Evolutionary conservation across 1,284 basidiomycete genomes (phyloP).

Genomic region (Tremellales sp.): DNA sequence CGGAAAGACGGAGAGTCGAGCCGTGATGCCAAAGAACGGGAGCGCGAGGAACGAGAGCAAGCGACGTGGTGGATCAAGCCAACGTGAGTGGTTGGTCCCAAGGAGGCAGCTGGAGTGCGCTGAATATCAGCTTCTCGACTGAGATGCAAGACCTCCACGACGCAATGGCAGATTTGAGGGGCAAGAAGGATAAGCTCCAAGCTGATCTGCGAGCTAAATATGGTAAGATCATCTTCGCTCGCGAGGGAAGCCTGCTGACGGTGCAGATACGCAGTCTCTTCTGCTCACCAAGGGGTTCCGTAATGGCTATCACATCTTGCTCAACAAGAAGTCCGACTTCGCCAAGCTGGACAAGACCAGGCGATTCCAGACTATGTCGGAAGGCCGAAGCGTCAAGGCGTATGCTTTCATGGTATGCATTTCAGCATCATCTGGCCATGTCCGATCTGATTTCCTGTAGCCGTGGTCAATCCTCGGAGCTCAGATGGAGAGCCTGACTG

Average conservation of each 20-base stretch:
- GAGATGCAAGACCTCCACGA: constrained; percentile 58
- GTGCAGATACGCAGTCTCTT: constrained; percentile 63
- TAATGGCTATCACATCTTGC: constrained; percentile 66
- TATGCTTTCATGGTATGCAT: constrained; percentile 70
- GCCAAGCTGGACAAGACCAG: constrained; percentile 26
- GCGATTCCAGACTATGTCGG: constrained; percentile 22
- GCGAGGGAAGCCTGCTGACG: background rate
- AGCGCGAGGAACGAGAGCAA: constrained; percentile 28
- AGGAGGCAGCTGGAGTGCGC: background rate
- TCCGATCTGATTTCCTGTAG: constrained; percentile 47
- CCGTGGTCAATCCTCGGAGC: constrained; percentile 71
- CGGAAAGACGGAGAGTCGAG: constrained; percentile 16
- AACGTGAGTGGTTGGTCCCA: constrained; percentile 53
- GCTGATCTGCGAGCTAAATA: constrained; percentile 47
- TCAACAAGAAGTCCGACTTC: constrained; percentile 58
- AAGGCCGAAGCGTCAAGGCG: constrained; percentile 46
- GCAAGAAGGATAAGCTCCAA: constrained; percentile 28
- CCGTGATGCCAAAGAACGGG: constrained; percentile 17
- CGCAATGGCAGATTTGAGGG: constrained; percentile 21
- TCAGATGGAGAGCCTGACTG: constrained; percentile 59
- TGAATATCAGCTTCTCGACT: constrained; percentile 60
- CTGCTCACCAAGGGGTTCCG: constrained; percentile 63
- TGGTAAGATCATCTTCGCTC: constrained; percentile 49
- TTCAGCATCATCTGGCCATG: too few relatives aligned
- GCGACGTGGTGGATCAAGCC: constrained; percentile 64